Conservation (phyloP, 108 stramenopile species). For the Fragilariopsis cylindrus region DNA sequence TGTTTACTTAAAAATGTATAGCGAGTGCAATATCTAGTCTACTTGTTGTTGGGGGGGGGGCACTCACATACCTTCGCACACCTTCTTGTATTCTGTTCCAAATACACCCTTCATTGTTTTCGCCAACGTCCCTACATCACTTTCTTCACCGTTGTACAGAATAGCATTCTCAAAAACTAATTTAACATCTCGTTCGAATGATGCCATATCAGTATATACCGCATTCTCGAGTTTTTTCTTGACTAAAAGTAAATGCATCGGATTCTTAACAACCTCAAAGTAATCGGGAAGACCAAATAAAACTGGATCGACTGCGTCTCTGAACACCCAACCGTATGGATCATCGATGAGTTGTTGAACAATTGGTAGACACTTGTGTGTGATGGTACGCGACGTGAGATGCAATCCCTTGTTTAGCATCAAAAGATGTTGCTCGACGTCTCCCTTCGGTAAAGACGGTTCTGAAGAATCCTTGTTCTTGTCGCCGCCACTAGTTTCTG, state of each 20-base stretch:
- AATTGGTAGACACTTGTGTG: slow-evolving; percentile 79
- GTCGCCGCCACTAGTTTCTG: slow-evolving; percentile 14
- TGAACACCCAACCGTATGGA: slow-evolving; percentile 89
- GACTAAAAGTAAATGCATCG: slow-evolving; percentile 82
- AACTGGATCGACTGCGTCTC: slow-evolving; percentile 92
- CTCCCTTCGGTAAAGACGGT: slow-evolving; percentile 58
- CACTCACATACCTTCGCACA: slow-evolving; percentile 55
- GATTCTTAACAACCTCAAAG: slow-evolving; percentile 89
- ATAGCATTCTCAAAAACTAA: slow-evolving; percentile 90
- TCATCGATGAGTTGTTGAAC: slow-evolving; percentile 79
- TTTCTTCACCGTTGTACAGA: slow-evolving; percentile 82
- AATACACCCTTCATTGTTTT: slow-evolving; percentile 63
- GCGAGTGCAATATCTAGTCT: slow-evolving; percentile 16
- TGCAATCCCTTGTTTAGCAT: slow-evolving; percentile 64
- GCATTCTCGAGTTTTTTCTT: slow-evolving; percentile 77
- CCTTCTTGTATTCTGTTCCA: slow-evolving; percentile 54
- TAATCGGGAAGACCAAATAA: slow-evolving; percentile 94
- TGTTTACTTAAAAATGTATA: slow-evolving; percentile 3
- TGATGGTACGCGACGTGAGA: slow-evolving; percentile 70
- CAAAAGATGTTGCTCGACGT: slow-evolving; percentile 75
- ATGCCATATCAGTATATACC: slow-evolving; percentile 68
- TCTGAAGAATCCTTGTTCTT: slow-evolving; percentile 18
- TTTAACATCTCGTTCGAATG: slow-evolving; percentile 61
- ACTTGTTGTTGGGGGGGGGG: neutral
- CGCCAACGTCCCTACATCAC: slow-evolving; percentile 82